Conservation (phyloP, 768 basidiomycete species). For the Lactarius trivialis region DNA sequence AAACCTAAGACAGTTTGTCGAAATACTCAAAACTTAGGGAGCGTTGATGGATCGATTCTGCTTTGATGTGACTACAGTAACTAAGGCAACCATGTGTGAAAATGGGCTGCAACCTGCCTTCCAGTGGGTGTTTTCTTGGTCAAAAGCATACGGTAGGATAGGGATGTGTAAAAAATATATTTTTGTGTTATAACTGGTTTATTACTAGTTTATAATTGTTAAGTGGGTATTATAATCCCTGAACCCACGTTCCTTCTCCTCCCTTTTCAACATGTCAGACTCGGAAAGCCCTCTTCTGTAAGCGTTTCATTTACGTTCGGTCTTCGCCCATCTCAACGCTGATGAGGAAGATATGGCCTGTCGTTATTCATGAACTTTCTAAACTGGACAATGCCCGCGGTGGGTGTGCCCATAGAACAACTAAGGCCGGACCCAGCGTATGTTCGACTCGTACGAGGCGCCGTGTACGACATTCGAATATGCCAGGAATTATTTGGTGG, state of each 20-base stretch:
- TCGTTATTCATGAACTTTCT: conserved; percentile 5
- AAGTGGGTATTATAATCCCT: no score
- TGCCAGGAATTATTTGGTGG: conserved; percentile 11
- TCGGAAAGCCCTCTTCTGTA: conserved; percentile 14
- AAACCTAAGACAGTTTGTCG: no score
- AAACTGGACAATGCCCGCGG: not conserved
- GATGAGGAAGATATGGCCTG: conserved; percentile 7
- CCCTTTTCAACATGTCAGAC: conserved; percentile 3
- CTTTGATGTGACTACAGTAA: no score
- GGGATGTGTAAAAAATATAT: no score
- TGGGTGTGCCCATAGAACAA: conserved; percentile 6
- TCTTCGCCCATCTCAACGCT: not conserved
- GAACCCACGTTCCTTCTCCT: not conserved
- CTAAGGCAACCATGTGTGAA: no score
- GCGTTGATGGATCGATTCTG: no score
- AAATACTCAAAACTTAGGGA: no score
- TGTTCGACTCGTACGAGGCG: not conserved
- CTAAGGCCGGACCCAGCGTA: not conserved
- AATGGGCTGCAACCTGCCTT: no score
- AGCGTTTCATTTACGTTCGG: not conserved
- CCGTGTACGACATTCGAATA: conserved; percentile 12
- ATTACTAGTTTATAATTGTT: no score
- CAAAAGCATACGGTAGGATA: no score
- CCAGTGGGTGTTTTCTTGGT: no score
- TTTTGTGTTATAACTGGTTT: no score